A percentile compares a stretch with the other conserved stretches of the same genome.
Conservation (phyloP, 2,329 filamentous ascomycete genomes). For the Myriosclerotinia duriaeana region DNA sequence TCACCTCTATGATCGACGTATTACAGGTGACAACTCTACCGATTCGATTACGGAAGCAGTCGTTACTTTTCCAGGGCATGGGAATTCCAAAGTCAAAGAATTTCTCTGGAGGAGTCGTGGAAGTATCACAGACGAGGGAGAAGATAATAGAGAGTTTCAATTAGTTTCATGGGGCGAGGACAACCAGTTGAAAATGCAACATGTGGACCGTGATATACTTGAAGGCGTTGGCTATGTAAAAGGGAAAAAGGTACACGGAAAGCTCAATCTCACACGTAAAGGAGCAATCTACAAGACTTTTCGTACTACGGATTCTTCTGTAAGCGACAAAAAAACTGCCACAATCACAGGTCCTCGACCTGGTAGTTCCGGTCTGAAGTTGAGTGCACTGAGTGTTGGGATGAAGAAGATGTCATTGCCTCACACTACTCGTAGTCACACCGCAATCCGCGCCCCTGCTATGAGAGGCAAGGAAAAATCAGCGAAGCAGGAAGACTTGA, state of each 20-base stretch:
- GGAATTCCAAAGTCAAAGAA: conserved; percentile 73
- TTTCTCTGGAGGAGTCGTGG: conserved; percentile 87
- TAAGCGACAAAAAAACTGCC: conserved; percentile 57
- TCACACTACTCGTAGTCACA: conserved; percentile 30
- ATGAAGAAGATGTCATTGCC: conserved; percentile 48
- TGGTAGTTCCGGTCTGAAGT: conserved; percentile 44
- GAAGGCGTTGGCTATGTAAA: conserved; percentile 71
- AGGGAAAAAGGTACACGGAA: conserved; percentile 62
- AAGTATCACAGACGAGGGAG: conserved; percentile 58
- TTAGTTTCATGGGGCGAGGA: conserved; percentile 92
- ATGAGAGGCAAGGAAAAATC: conserved; percentile 39
- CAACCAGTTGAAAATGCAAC: conserved; percentile 76
- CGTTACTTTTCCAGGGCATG: conserved; percentile 59
- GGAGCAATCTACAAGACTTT: conserved; percentile 86
- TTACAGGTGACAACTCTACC: conserved; percentile 45
- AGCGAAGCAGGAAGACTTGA: conserved; percentile 40
- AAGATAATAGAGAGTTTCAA: conserved; percentile 86
- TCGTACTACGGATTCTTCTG: conserved; percentile 64
- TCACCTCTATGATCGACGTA: conserved; percentile 74
- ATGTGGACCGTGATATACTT: conserved; percentile 63
- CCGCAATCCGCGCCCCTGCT: conserved; percentile 36
- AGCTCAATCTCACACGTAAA: conserved; percentile 73
- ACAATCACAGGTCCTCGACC: conserved; percentile 63
- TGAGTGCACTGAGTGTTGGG: conserved; percentile 37
- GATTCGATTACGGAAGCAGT: conserved; percentile 52